A percentile compares a stretch with the other conserved stretches of the same genome.
Conservation (phyloP, 2,329 filamentous ascomycete species). For the Penicillium sp. region DNA sequence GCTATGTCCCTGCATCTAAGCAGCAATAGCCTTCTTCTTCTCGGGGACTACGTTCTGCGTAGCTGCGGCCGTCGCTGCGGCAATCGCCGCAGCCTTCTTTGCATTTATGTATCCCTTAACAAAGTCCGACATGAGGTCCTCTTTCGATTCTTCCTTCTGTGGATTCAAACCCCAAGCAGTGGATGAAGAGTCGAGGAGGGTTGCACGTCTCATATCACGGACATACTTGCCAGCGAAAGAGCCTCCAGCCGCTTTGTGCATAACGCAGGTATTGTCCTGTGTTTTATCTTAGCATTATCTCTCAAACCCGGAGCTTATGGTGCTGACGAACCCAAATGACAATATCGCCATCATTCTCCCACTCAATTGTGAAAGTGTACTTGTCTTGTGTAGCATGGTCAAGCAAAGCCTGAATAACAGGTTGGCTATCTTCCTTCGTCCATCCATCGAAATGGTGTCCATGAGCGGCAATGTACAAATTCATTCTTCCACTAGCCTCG, state of each 20-base stretch:
- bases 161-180: neutral
- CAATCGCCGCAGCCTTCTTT: neutral
- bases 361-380: neutral
- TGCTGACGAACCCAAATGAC: neutral
- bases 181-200: neutral
- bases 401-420: neutral
- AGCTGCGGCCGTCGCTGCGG: constrained; percentile 3
- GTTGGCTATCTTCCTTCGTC: neutral
- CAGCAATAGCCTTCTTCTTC: neutral
- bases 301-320: neutral
- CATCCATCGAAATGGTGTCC: neutral
- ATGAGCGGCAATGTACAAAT: constrained; percentile 2
- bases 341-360: constrained; percentile 2
- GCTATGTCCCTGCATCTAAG: neutral
- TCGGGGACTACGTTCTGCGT: neutral
- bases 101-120: neutral
- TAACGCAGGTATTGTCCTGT: constrained; percentile 4
- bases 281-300: neutral
- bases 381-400: neutral
- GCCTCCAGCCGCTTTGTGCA: neutral
- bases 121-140: neutral
- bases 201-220: constrained; percentile 3
- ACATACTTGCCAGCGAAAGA: neutral
- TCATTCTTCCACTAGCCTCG: neutral
- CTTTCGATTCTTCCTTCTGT: neutral